phyloP scores from a whole-genome alignment of 768 basidiomycete species.

The Holtermanniella nyarrowii region DNA sequence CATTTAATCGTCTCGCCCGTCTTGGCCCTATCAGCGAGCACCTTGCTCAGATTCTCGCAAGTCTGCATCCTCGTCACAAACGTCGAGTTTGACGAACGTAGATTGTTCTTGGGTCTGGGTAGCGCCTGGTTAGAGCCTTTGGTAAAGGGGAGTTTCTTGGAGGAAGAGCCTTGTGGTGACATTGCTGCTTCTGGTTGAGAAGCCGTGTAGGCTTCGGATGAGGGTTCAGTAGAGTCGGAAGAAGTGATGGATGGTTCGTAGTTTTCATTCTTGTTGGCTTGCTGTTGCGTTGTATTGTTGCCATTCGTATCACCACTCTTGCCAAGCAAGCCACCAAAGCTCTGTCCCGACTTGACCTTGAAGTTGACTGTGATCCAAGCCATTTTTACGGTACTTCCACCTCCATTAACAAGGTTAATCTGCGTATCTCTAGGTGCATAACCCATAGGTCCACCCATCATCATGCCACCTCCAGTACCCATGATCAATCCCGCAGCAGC shows the following conservation, averaged over 20 bases:
- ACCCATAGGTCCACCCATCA: neutral
- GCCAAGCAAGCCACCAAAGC: neutral
- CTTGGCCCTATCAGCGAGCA: slow-evolving; percentile 53
- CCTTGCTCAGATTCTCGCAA: slow-evolving; percentile 62
- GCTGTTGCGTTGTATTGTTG: slow-evolving; percentile 6
- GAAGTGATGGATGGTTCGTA: slow-evolving; percentile 25
- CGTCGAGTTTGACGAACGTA: slow-evolving; percentile 80
- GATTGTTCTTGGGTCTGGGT: slow-evolving; percentile 76
- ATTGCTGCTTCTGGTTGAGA: slow-evolving; percentile 12
- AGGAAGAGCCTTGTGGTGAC: slow-evolving; percentile 8
- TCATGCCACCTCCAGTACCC: neutral
- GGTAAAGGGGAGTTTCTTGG: slow-evolving; percentile 16
- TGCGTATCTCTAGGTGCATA: neutral
- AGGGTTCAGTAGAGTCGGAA: slow-evolving; percentile 13
- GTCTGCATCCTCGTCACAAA: slow-evolving; percentile 82
- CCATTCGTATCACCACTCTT: neutral
- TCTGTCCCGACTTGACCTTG: neutral
- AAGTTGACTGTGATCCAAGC: neutral
- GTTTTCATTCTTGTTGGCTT: slow-evolving; percentile 4
- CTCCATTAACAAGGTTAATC: neutral
- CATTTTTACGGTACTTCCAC: neutral
- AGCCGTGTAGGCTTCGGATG: slow-evolving; percentile 14
- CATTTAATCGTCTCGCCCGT: slow-evolving; percentile 68
- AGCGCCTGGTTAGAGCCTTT: slow-evolving; percentile 14
- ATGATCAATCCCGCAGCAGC: neutral